Evolutionary conservation across 176 grass and related monocot species (phyloP).

Genomic region (Oropetium thomaeum): DNA sequence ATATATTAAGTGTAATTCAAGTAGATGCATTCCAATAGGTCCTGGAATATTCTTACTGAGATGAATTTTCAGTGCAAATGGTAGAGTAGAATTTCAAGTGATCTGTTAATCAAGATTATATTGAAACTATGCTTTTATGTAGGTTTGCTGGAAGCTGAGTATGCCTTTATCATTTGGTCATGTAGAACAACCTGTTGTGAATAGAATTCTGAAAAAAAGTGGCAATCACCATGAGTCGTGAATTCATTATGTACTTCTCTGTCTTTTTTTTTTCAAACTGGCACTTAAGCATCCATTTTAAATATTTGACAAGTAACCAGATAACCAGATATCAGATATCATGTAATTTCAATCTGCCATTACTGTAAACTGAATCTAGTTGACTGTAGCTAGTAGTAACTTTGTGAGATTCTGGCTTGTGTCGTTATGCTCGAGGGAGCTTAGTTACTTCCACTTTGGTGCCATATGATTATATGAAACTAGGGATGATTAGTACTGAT

Average conservation of each 20-base stretch:
- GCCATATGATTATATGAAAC: no score
- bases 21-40: background rate
- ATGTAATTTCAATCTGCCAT: no score
- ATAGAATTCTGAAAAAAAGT: background rate
- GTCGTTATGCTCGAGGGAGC: background rate
- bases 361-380: background rate
- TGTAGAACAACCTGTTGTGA: background rate
- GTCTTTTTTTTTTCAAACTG: background rate
- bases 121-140: background rate
- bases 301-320: background rate
- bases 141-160: background rate
- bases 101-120: background rate
- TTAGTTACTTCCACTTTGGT: background rate
- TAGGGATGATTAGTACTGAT: background rate
- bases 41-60: background rate
- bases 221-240: background rate
- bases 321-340: no score
- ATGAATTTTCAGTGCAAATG: background rate
- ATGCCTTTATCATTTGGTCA: background rate
- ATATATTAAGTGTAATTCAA: background rate
- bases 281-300: background rate
- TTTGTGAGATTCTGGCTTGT: background rate
- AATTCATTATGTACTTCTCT: background rate
- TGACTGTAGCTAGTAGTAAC: background rate
- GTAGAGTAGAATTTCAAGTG: background rate